phyloP scores from a whole-genome alignment of 805 yeast species.

The Nakazawaea anatomiae region DNA sequence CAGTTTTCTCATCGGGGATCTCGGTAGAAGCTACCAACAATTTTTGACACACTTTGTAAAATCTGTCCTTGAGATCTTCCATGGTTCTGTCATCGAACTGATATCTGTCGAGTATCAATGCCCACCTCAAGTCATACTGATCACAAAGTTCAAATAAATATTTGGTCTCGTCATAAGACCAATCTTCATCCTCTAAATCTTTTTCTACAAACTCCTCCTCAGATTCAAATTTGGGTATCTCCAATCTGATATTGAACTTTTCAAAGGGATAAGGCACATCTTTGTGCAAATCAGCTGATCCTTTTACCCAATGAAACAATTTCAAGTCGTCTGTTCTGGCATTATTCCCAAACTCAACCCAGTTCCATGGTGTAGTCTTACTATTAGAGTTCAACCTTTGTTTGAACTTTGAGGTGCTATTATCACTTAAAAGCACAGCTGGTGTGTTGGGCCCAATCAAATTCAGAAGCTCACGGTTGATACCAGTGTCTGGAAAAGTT shows the following conservation, averaged over 20 bases:
- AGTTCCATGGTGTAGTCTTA: conserved; percentile 80
- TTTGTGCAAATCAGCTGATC: conserved; percentile 42
- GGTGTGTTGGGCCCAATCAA: conserved; percentile 91
- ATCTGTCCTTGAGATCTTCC: conserved; percentile 82
- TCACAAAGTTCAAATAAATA: conserved; percentile 69
- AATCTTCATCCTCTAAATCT: conserved; percentile 41
- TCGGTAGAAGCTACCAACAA: conserved; percentile 38
- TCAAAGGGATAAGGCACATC: conserved; percentile 59
- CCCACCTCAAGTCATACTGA: conserved; percentile 62
- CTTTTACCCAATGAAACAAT: conserved; percentile 85
- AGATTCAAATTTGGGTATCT: conserved; percentile 61
- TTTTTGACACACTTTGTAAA: conserved; percentile 61
- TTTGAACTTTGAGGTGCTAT: conserved; percentile 47
- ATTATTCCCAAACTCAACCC: conserved; percentile 52
- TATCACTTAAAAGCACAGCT: conserved; percentile 49
- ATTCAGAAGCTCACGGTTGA: conserved; percentile 85
- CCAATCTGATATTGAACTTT: conserved; percentile 63
- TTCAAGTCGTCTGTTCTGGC: conserved; percentile 45
- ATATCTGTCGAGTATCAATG: conserved; percentile 58
- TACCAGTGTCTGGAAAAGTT: conserved; percentile 42
- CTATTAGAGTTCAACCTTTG: conserved; percentile 54
- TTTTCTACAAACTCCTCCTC: conserved; percentile 51
- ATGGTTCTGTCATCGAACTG: conserved; percentile 38
- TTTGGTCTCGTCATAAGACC: conserved; percentile 76
- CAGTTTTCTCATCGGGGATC: conserved; percentile 33